phyloP scores from a whole-genome alignment of 305 asterid genomes.

The Fraxinus sp. region DNA sequence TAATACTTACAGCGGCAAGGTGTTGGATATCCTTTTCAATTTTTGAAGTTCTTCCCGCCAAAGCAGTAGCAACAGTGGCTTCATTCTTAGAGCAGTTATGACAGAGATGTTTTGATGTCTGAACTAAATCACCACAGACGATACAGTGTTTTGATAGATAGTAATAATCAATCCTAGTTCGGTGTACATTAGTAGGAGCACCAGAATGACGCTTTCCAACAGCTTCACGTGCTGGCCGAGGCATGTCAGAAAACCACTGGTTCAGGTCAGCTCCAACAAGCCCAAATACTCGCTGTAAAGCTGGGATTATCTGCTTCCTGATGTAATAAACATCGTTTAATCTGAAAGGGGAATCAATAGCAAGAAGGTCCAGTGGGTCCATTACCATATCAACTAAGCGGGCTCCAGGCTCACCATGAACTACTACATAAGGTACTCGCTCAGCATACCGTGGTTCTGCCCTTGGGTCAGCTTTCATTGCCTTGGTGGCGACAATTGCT shows the following conservation, averaged over 20 bases:
- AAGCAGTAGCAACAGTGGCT: slow-evolving; percentile 55
- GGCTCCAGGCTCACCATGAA: slow-evolving; percentile 96
- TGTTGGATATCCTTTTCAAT: slow-evolving; percentile 81
- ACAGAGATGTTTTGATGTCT: slow-evolving; percentile 65
- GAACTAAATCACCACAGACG: slow-evolving; percentile 77
- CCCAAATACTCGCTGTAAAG: slow-evolving; percentile 85
- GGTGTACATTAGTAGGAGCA: slow-evolving; percentile 44
- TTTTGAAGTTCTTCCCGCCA: slow-evolving; percentile 78
- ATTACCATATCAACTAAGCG: slow-evolving; percentile 90
- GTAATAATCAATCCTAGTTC: slow-evolving; percentile 79
- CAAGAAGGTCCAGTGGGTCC: slow-evolving; percentile 76
- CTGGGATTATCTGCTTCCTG: slow-evolving; percentile 90
- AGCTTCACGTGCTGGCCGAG: slow-evolving; percentile 68
- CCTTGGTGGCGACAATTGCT: slow-evolving; percentile 90
- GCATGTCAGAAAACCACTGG: slow-evolving; percentile 87
- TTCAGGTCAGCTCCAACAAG: slow-evolving; percentile 86
- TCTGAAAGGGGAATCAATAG: slow-evolving; percentile 75
- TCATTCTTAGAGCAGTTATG: slow-evolving; percentile 62
- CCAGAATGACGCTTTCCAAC: slow-evolving; percentile 49
- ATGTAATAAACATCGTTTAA: slow-evolving; percentile 83
- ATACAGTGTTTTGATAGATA: slow-evolving; percentile 82
- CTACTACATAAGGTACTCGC: slow-evolving; percentile 87
- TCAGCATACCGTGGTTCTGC: slow-evolving; percentile 97
- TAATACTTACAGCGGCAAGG: slow-evolving; percentile 81
- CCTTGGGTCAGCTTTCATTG: slow-evolving; percentile 80